phyloP scores from a whole-genome alignment of 2,329 filamentous ascomycete species.

The Trichoderma sp. region DNA sequence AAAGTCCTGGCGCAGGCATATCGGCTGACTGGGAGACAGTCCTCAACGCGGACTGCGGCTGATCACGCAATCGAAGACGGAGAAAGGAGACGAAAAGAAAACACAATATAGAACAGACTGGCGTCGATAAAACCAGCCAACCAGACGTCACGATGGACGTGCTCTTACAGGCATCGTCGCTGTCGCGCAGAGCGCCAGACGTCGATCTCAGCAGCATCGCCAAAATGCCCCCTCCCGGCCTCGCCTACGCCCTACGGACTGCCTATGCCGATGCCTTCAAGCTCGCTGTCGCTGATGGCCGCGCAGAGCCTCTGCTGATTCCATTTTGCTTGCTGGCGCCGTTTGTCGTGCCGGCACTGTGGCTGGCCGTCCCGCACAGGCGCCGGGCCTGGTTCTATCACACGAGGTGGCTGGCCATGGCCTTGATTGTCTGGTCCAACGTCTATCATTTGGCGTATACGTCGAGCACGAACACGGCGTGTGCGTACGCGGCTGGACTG shows the following conservation, averaged over 20 bases:
- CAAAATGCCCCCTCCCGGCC: constrained; percentile 25
- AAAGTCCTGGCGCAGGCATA: background rate
- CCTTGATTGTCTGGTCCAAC: constrained; percentile 47
- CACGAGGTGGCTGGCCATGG: constrained; percentile 52
- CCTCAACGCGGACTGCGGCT: background rate
- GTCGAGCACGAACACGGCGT: constrained; percentile 54
- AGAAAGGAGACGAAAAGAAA: background rate
- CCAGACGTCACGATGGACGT: background rate
- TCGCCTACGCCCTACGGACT: constrained; percentile 34
- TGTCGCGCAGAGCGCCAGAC: background rate
- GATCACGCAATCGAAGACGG: background rate
- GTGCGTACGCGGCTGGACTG: constrained; percentile 54
- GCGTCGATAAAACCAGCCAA: background rate
- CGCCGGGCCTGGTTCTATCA: constrained; percentile 52
- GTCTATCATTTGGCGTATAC: constrained; percentile 43
- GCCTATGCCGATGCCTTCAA: constrained; percentile 44
- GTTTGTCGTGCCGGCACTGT: constrained; percentile 54
- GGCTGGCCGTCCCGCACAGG: constrained; percentile 58
- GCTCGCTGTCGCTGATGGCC: constrained; percentile 42
- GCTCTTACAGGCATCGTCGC: background rate
- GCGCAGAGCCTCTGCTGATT: constrained; percentile 51
- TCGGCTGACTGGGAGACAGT: constrained; percentile 14
- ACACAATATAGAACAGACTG: background rate
- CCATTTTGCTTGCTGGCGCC: constrained; percentile 53
- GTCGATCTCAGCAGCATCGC: background rate